These are phyloP conservation scores for Gynandropsis gynandra DNA, from an alignment of 345 rosid species.

Conservation along the genomic window DNA sequence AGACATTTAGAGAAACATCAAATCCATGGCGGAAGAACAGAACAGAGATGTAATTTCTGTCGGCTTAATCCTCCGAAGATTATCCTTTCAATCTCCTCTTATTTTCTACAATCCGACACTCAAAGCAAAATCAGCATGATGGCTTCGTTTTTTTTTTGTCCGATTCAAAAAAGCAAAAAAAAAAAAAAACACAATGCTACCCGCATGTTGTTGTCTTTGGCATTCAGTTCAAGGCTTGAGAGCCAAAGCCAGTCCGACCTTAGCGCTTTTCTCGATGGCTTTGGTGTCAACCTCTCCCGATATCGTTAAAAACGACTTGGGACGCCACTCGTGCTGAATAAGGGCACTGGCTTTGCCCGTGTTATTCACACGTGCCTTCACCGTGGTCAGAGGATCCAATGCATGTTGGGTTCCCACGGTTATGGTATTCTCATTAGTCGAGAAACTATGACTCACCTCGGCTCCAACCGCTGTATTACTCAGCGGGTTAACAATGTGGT, in stretches of 20 bases:
- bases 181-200: too few species aligned
- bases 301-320: constrained; percentile 63
- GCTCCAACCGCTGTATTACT: constrained; percentile 72
- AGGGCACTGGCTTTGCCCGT: constrained; percentile 63
- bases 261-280: constrained; percentile 74
- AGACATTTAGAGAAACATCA: too few species aligned
- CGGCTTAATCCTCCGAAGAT: too few species aligned
- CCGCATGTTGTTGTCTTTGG: too few species aligned
- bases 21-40: too few species aligned
- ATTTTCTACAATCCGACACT: too few species aligned
- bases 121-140: too few species aligned
- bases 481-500: constrained; percentile 55
- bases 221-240: constrained; percentile 80
- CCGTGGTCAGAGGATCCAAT: constrained; percentile 58
- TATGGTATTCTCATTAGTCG: constrained; percentile 61
- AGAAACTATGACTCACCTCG: constrained; percentile 66
- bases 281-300: constrained; percentile 88
- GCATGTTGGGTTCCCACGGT: constrained; percentile 74
- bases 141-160: too few species aligned
- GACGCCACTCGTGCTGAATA: constrained; percentile 89
- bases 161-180: too few species aligned
- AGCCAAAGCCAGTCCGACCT: constrained; percentile 79
- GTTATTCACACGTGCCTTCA: constrained; percentile 79
- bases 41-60: too few species aligned
- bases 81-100: too few species aligned